phyloP scores from a whole-genome alignment of 148 eudicot genomes.

The Rhododendron simsii region DNA sequence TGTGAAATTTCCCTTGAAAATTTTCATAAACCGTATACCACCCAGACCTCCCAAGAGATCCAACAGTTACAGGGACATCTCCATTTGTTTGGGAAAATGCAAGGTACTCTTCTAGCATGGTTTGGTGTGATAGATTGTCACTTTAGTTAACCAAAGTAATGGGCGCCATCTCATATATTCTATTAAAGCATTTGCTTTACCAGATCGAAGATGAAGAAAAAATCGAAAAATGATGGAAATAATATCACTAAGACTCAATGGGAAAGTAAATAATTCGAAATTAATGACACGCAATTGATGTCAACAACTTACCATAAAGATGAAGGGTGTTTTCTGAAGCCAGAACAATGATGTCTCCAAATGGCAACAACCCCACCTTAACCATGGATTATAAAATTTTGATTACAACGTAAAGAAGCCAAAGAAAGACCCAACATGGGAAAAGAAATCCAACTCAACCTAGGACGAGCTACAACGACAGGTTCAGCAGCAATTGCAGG shows the following conservation, averaged over 20 bases:
- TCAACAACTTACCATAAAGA: constrained; percentile 78
- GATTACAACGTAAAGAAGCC: not conserved
- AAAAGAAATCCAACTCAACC: constrained; percentile 34
- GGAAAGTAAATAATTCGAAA: not conserved
- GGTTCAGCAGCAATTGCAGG: constrained; percentile 91
- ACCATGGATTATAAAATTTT: constrained; percentile 33
- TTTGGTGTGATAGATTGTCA: not conserved
- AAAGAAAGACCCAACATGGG: constrained; percentile 4
- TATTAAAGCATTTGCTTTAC: not conserved
- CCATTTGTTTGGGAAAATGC: not conserved
- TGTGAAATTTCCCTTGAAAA: not conserved
- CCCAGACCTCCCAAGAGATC: not conserved
- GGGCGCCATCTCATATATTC: not conserved
- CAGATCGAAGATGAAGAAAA: not conserved
- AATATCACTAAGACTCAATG: not conserved
- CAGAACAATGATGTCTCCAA: constrained; percentile 68
- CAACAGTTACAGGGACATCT: not conserved
- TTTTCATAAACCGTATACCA: not conserved
- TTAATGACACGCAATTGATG: not conserved
- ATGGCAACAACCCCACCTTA: constrained; percentile 57
- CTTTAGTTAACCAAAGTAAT: not conserved
- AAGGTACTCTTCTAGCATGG: not conserved
- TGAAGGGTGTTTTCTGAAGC: constrained; percentile 59
- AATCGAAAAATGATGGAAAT: not conserved
- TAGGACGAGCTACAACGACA: constrained; percentile 73